Evolutionary conservation across 2,329 filamentous ascomycete genomes (phyloP).

Genomic region (Pseudocercospora fuligena): DNA sequence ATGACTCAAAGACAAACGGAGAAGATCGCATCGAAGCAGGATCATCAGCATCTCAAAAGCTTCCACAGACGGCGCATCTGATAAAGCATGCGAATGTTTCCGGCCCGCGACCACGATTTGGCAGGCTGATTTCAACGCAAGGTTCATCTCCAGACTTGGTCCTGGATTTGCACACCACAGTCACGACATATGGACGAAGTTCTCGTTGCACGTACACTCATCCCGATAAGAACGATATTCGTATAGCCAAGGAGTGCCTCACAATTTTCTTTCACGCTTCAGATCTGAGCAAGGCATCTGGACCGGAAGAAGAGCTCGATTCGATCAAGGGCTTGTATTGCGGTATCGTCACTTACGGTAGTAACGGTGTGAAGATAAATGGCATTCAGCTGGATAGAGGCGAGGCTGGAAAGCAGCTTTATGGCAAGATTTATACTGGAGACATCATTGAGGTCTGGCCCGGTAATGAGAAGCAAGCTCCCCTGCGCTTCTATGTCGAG

Average conservation of each 20-base stretch:
- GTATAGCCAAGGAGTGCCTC: conserved; percentile 81
- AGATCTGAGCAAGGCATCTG: conserved; percentile 63
- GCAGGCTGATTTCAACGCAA: conserved; percentile 67
- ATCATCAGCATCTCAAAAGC: background rate
- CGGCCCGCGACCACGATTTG: conserved; percentile 50
- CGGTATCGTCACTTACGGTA: conserved; percentile 80
- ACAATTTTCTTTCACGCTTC: conserved; percentile 76
- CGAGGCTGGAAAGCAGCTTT: conserved; percentile 58
- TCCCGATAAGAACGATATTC: conserved; percentile 64
- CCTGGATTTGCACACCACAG: conserved; percentile 67
- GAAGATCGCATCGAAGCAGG: background rate
- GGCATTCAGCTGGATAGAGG: conserved; percentile 66
- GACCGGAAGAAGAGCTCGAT: conserved; percentile 59
- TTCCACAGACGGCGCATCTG: background rate
- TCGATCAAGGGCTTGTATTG: conserved; percentile 62
- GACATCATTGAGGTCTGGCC: conserved; percentile 78
- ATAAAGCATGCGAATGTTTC: background rate
- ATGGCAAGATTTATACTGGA: conserved; percentile 73
- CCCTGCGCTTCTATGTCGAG: conserved; percentile 15
- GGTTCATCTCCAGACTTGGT: conserved; percentile 69
- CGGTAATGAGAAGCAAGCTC: conserved; percentile 2
- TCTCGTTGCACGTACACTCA: conserved; percentile 71
- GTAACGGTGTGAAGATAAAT: conserved; percentile 77
- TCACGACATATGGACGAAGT: conserved; percentile 79
- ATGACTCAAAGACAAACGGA: background rate